These are phyloP conservation scores for Penicillium oxalicum DNA, from an alignment of 2,329 filamentous ascomycete genomes.

Conservation along the genomic window DNA sequence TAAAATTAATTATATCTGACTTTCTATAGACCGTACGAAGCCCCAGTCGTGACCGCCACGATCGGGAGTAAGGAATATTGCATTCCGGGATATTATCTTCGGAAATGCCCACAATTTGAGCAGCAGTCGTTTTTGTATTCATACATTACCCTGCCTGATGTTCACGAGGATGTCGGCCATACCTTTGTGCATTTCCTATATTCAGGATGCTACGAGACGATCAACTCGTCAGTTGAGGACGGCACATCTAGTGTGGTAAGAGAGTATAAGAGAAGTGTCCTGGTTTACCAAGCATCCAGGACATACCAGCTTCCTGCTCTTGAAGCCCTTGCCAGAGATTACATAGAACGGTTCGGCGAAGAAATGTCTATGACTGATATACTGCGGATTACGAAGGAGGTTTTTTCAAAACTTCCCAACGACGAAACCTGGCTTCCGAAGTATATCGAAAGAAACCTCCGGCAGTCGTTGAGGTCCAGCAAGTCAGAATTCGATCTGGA, in stretches of 20 bases:
- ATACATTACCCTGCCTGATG: background rate
- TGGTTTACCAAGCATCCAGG: constrained; percentile 14
- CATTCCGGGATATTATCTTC: background rate
- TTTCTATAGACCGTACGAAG: constrained; percentile 1
- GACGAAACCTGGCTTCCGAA: constrained; percentile 7
- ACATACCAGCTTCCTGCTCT: constrained; percentile 8
- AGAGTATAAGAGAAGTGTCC: constrained; percentile 14
- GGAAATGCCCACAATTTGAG: background rate
- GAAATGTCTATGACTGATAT: constrained; percentile 3
- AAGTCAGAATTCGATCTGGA: background rate
- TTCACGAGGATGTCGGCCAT: background rate
- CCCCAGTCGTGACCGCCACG: background rate
- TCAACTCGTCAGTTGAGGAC: background rate
- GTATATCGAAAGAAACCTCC: constrained; percentile 2
- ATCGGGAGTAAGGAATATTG: background rate
- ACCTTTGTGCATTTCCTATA: background rate
- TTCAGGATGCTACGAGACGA: background rate
- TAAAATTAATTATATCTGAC: background rate
- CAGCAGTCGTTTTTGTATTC: background rate
- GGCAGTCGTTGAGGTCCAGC: background rate
- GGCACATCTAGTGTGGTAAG: background rate
- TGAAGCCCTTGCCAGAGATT: constrained; percentile 1
- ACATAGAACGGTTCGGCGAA: constrained; percentile 12
- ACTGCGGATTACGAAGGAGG: constrained; percentile 3
- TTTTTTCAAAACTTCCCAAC: constrained; percentile 6